Evolutionary conservation across 1,284 basidiomycete species (phyloP).

Genomic region (Binderoboletus segoi): DNA sequence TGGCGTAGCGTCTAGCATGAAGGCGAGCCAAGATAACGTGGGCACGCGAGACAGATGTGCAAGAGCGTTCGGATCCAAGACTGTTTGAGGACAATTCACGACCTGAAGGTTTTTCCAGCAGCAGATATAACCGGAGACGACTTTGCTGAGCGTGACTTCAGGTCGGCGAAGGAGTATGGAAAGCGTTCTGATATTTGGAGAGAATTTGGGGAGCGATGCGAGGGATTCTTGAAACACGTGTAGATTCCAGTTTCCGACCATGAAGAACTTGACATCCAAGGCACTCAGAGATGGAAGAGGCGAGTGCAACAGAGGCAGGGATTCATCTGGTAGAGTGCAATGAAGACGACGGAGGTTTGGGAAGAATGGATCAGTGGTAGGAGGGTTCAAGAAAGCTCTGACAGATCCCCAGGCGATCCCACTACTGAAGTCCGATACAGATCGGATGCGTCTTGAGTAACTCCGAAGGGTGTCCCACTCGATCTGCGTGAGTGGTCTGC

Average conservation of each 20-base stretch:
- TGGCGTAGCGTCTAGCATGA: neutral
- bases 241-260: no score
- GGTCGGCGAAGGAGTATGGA: no score
- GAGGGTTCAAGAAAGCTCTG: neutral
- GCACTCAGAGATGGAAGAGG: neutral
- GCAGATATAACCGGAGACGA: neutral
- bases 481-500: neutral
- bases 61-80: neutral
- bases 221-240: neutral
- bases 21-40: neutral
- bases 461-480: constrained; percentile 1
- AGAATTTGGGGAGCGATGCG: neutral
- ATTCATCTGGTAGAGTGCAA: neutral
- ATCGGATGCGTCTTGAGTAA: neutral
- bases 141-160: neutral
- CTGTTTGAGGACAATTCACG: neutral
- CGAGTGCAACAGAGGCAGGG: neutral
- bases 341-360: neutral
- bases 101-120: neutral
- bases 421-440: neutral
- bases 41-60: constrained; percentile 1
- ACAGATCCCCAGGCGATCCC: neutral
- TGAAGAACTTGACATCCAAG: neutral
- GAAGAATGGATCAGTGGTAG: neutral
- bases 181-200: neutral